Conservation (phyloP, 306 rosid genomes). For the Prosopis cineraria region DNA sequence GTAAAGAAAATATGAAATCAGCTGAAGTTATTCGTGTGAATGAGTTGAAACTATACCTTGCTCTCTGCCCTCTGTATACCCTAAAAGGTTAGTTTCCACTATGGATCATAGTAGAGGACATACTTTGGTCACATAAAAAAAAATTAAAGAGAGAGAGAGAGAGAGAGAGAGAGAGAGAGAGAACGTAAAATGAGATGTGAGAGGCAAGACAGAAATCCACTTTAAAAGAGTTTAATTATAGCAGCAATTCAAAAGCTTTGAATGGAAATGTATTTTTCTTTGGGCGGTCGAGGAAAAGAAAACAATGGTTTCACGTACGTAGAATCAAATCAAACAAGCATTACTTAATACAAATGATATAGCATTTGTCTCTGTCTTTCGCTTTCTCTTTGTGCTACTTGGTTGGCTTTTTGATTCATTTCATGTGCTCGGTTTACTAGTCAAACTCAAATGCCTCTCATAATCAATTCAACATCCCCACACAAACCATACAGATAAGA, state of each 20-base stretch:
- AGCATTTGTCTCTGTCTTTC: background rate
- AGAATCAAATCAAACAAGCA: constrained; percentile 36
- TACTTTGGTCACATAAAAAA: too few species aligned
- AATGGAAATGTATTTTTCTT: constrained; percentile 54
- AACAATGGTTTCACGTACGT: constrained; percentile 29
- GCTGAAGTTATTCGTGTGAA: too few species aligned
- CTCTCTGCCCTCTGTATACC: too few species aligned
- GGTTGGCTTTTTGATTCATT: background rate
- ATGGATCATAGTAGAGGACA: too few species aligned
- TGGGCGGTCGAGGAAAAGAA: constrained; percentile 80
- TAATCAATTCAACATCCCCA: background rate
- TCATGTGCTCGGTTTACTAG: constrained; percentile 7
- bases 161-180: background rate
- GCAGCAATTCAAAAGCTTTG: constrained; percentile 43
- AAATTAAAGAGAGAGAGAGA: background rate
- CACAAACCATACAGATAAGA: background rate
- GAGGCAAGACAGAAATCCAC: constrained; percentile 49
- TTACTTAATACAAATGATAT: background rate
- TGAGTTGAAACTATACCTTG: too few species aligned
- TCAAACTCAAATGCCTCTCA: background rate
- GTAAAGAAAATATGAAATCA: too few species aligned
- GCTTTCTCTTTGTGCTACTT: background rate
- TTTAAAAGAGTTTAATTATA: constrained; percentile 43
- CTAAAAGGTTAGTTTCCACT: too few species aligned
- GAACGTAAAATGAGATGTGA: too few species aligned